Evolutionary conservation across 2,329 filamentous ascomycete genomes (phyloP), one percentile per base, ranked within the genome.

Genomic region (Paecilomyces sp.): DNA sequence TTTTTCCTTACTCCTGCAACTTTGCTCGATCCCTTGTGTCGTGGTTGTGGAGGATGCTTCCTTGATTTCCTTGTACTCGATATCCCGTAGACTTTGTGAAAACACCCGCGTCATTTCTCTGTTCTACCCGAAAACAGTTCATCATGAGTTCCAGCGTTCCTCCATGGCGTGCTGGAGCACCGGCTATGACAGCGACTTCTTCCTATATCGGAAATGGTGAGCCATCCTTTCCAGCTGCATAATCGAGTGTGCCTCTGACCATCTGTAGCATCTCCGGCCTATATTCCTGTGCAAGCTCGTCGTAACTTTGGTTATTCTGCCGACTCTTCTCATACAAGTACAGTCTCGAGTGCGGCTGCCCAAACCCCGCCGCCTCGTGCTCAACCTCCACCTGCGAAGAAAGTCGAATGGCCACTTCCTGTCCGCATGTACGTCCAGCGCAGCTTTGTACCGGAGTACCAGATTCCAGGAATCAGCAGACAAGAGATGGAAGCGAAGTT

Each of bases 391-490:
- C 66, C 62, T 58, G 76, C 63, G 80, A 82, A 73, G 77, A 77
- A 81, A 88, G 78, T 87, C 68, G 85, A 89, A 67, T 97, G 91
- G 88, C 88, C 92, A 33, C 80, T 85, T 52, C 85, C 88, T n/a
- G 91, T 97, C 61, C 89, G 92, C 67, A 81, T 83, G 65, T 97
- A 97, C 77, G 93, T 97, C 33, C 88, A 92, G 69, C 87, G 92
- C 70, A 92, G 92, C 28, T 97, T 97, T 72, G 86, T 90, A 56
- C 84, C 86, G 28, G 84, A 86, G 60, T 90, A 92, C 71, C 79
- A 87, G 64, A 82, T 89, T 63, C 69, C 82, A 4, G 82, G 83
- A 47, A 84, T 92, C 54, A 74, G 79, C 56, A 83, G 84, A 57
- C 69, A 81, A 57, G 91, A 96, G 60, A 88, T 97, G 81, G 89